Conservation (phyloP, 2,329 filamentous ascomycete species). For the Fusarium virguliforme region DNA sequence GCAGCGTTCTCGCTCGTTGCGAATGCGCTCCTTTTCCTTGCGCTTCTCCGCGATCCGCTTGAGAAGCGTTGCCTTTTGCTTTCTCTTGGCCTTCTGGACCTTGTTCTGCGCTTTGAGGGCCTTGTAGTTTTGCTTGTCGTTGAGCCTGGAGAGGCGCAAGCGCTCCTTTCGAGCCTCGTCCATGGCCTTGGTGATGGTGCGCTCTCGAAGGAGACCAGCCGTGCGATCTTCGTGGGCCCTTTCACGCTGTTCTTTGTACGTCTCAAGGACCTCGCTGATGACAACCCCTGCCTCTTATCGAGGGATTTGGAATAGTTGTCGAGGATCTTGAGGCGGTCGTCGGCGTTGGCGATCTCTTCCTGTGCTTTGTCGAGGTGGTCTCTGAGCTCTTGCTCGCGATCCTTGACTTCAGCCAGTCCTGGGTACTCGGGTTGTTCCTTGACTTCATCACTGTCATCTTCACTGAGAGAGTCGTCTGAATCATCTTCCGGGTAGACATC, state of each 20-base stretch:
- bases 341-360: constrained; percentile 47
- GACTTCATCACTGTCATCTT: constrained; percentile 50
- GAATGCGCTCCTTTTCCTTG: constrained; percentile 63
- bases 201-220: constrained; percentile 52
- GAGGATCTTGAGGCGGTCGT: constrained; percentile 60
- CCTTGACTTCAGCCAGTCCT: constrained; percentile 48
- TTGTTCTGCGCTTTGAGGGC: constrained; percentile 54
- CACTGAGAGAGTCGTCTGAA: constrained; percentile 52
- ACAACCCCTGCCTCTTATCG: constrained; percentile 54
- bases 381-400: constrained; percentile 53
- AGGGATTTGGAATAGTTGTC: constrained; percentile 59
- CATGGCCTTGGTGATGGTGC: constrained; percentile 56
- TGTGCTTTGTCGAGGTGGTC: constrained; percentile 44
- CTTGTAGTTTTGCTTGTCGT: constrained; percentile 53
- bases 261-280: constrained; percentile 58
- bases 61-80: constrained; percentile 55
- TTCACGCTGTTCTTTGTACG: constrained; percentile 62
- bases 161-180: constrained; percentile 55
- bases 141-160: constrained; percentile 48
- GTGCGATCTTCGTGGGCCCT: constrained; percentile 61
- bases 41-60: constrained; percentile 57
- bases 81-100: constrained; percentile 55
- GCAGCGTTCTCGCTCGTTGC: constrained; percentile 61
- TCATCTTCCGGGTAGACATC: constrained; percentile 68
- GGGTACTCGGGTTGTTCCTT: constrained; percentile 48